Conservation (phyloP, 129 eudicot species). For the Erigeron canadensis region DNA sequence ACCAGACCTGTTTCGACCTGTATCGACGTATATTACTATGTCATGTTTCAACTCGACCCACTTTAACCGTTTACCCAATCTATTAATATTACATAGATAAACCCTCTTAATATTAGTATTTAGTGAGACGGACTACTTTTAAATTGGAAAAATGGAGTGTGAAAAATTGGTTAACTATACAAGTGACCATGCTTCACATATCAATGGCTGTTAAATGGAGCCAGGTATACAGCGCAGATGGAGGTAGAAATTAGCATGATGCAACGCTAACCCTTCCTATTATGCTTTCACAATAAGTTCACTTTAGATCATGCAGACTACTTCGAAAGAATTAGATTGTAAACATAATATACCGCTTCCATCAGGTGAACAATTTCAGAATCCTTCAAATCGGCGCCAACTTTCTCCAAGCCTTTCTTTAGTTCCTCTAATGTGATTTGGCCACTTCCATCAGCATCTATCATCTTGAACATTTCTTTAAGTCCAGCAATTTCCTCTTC, state of each 20-base stretch:
- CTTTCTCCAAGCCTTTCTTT: constrained; percentile 70
- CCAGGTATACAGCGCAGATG: neutral
- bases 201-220: neutral
- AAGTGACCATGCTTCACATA: neutral
- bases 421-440: constrained; percentile 87
- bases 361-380: constrained; percentile 63
- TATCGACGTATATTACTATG: too few species aligned
- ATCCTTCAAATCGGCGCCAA: constrained; percentile 76
- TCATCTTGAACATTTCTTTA: constrained; percentile 91
- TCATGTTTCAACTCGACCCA: too few species aligned
- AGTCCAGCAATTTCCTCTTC: constrained; percentile 98
- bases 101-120: neutral
- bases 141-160: neutral
- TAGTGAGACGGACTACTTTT: neutral
- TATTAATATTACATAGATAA: too few species aligned
- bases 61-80: too few species aligned
- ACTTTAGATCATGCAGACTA: constrained; percentile 2
- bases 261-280: neutral
- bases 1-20: too few species aligned
- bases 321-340: neutral
- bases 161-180: neutral
- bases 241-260: neutral
- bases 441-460: constrained; percentile 82
- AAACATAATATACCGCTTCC: constrained; percentile 60
- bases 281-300: neutral